Conservation (phyloP, 257 asterid species). For the Solanum bulbocastanum region DNA sequence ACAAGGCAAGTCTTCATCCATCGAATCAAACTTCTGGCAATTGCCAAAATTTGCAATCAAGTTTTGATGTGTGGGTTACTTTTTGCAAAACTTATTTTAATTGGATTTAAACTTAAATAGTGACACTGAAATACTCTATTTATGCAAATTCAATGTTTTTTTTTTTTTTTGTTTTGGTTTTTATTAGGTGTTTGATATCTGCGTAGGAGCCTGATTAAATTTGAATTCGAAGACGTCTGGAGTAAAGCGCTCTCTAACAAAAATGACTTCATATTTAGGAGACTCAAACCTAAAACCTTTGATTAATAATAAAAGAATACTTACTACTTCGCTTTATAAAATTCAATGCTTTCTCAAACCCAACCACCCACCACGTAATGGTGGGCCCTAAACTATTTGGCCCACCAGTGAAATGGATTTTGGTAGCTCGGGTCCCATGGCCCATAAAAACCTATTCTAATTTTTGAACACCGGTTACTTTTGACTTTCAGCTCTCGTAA, state of each 20-base stretch:
- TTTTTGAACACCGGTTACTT: background rate
- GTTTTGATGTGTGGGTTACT: background rate
- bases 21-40: too few species aligned
- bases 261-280: too few species aligned
- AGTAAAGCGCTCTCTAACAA: too few species aligned
- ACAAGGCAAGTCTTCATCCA: background rate
- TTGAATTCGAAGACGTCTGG: rapidly evolving
- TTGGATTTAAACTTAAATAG: background rate
- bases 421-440: background rate
- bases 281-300: too few species aligned
- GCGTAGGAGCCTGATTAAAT: too few species aligned
- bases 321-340: too few species aligned
- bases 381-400: background rate
- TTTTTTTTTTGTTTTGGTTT: too few species aligned
- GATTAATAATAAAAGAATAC: too few species aligned
- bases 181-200: background rate
- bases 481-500: background rate
- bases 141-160: background rate
- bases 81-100: background rate
- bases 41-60: too few species aligned
- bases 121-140: background rate
- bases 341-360: too few species aligned
- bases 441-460: background rate
- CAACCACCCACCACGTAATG: background rate
- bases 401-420: background rate